phyloP scores from a whole-genome alignment of 805 yeast genomes.

The Yueomyces sp. region DNA sequence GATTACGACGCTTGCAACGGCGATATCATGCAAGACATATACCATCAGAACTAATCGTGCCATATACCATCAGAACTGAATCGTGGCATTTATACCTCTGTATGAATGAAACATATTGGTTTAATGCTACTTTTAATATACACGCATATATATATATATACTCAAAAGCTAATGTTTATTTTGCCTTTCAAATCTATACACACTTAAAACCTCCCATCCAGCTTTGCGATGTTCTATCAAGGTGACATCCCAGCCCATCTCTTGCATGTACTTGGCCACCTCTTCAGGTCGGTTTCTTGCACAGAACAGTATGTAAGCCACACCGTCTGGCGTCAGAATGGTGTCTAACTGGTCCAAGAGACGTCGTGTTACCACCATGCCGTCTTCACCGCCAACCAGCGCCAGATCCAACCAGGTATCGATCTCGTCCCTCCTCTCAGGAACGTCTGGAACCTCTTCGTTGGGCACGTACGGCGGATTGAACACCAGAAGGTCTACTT shows the following conservation, averaged over 20 bases:
- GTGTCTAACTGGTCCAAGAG: constrained; percentile 42
- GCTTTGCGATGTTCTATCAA: constrained; percentile 61
- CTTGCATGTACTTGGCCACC: constrained; percentile 36
- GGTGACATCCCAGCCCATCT: constrained; percentile 36
- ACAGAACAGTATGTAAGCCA: constrained; percentile 82
- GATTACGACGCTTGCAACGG: constrained; percentile 35
- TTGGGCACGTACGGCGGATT: constrained; percentile 98
- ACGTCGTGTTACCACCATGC: constrained; percentile 72
- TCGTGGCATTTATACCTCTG: no score
- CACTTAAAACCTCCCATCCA: constrained; percentile 88
- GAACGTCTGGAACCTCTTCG: constrained; percentile 51
- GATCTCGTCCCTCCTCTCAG: constrained; percentile 31
- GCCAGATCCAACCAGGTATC: constrained; percentile 81
- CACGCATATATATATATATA: no score
- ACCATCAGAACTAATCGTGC: no score
- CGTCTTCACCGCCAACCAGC: constrained; percentile 75
- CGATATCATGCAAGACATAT: constrained; percentile 51
- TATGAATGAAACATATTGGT: no score
- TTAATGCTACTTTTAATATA: no score
- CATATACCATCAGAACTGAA: no score
- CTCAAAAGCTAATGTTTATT: no score
- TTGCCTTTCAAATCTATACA: constrained; percentile 40
- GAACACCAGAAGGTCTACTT: constrained; percentile 65
- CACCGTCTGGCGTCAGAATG: constrained; percentile 46
- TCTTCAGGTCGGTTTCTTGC: constrained; percentile 72